These are phyloP conservation scores for Saprolegnia parasitica DNA, from an alignment of 352 stramenopile genomes.

Conservation along the genomic window DNA sequence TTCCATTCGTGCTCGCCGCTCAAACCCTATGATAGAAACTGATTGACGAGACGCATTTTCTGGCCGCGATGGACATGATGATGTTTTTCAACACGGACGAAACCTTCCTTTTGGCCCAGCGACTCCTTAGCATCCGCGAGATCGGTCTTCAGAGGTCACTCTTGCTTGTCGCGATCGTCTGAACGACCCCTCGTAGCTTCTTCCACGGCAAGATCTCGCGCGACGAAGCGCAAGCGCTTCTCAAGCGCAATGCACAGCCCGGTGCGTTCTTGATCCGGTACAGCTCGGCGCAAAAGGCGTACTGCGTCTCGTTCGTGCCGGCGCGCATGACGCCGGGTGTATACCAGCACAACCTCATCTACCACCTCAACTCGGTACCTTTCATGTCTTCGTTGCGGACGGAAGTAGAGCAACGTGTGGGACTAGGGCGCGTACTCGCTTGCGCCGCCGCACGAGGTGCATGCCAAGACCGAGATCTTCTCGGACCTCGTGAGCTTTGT, in stretches of 20 bases:
- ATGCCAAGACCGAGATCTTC: conserved; percentile 45
- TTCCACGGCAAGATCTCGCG: conserved; percentile 70
- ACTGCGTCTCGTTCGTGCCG: conserved; percentile 66
- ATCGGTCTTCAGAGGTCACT: conserved; percentile 49
- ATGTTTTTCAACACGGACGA: conserved; percentile 49
- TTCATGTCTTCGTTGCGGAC: too few species aligned
- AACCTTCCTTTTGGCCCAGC: conserved; percentile 57
- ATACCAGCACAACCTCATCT: conserved; percentile 67
- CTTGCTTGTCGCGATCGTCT: not conserved
- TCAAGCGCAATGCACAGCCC: conserved; percentile 31
- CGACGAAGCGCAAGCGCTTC: conserved; percentile 45
- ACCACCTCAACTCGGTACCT: conserved; percentile 43
- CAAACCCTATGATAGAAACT: not conserved
- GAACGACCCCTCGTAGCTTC: conserved; percentile 32
- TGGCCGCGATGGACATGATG: not conserved
- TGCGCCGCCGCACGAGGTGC: conserved; percentile 49
- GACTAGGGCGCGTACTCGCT: conserved; percentile 54
- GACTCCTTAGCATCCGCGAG: conserved; percentile 48
- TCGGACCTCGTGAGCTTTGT: conserved; percentile 73
- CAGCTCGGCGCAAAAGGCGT: conserved; percentile 48
- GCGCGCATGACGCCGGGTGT: conserved; percentile 29
- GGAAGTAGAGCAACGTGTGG: not conserved
- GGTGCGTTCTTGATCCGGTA: conserved; percentile 73
- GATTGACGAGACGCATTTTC: conserved; percentile 1
- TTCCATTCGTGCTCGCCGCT: not conserved